Base-by-base conservation (phyloP, 805 yeast species). In the Torulaspora maleeae region DNA sequence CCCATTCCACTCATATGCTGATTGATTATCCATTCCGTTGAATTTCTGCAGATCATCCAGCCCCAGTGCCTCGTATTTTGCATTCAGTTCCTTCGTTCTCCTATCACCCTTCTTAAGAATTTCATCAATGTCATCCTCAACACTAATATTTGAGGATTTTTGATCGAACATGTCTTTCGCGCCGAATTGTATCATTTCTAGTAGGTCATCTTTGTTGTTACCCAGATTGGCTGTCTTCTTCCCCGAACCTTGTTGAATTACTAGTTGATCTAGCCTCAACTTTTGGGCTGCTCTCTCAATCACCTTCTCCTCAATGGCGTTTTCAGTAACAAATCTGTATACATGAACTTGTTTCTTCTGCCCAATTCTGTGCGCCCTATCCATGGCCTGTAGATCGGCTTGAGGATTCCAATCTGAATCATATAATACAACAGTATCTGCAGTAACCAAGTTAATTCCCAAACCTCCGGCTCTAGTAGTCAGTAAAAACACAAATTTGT, bases 321-420 rank as follows among this genome's bases (percentile, higher is more conserved):
- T 81, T 61, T 91, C 98, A 2, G 97, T 91, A 22, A 91, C 95
- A 68, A 91, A 87, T 53, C 99, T 73, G 64, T 77, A 91, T 15
- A 91, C 98, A 56, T 82, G 77, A 7, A 91, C 99, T 69, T 91
- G 99, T 61, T 91, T 91, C 63, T 86, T 91, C 65, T 90, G 98
- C 15, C 98, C 98, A 61, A 90, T 90, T 72, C 98, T 80, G 62
- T 90, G 98, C 1, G 97, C 98, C 61, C 98, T 78, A 65, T 91
- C 98, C 98, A 90, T 90, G 1, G 97, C 97, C 69, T 90, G 98
- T 58, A 90, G 73, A 72, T 90, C 98, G 0, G 96, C 97, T 63
- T 90, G 98, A 1, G 98, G 98, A 61, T 90, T 90, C 98, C 98
- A 90, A 69, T 90, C 98, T 0, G 95, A 85, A 65, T 90, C 98